Evolutionary conservation across 2,329 filamentous ascomycete genomes (phyloP), one percentile per base, ranked within the genome.

Genomic region (Westerdykella ornata): DNA sequence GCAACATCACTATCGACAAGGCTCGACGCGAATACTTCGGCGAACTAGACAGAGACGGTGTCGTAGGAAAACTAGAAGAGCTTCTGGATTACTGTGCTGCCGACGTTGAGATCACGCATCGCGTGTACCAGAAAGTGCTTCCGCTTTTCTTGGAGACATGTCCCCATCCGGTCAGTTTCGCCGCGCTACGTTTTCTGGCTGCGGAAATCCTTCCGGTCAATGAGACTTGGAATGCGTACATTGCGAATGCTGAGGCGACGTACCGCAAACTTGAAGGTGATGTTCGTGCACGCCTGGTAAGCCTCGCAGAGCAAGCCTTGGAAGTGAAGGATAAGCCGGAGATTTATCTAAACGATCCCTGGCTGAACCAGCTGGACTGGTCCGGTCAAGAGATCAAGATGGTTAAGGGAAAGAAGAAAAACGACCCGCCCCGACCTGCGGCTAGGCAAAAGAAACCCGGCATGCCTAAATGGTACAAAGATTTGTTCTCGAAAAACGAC

Each of bases 151-250:
- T 96, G 15, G 75, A 88, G 34, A 86, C 85, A 18, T 98, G 92
- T 59, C 92, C 92, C 0, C 94, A 98, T 66, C 92, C 92, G 0
- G 92, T 98, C 57, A 97, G 89, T 67, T 98, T 98, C 58, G 90
- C 88, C 2, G 92, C 92, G 2, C 73, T 98, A 14, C 79, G 92
- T 13, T 92, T 97, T 62, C 75, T 98, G n/a, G 88, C 89, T 0
- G 84, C 89, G 0, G 88, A 95, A 49, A 95, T 97, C 36, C 71
- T 98, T 6, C 92, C 92, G 0, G 85, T 97, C 34, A 81, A 97
- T 62, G 78, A 84, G 54, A 82, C 84, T 0, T 98, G 94, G 94
- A 78, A 90, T 45, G 71, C 79, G 1, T 98, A 98, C 59, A 74
- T 97, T 34, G 70, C 76, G 9, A 90, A 85, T 44, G 84, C 92